phyloP scores from a whole-genome alignment of 2,329 filamentous ascomycete species.

The Penicillium glabrum region DNA sequence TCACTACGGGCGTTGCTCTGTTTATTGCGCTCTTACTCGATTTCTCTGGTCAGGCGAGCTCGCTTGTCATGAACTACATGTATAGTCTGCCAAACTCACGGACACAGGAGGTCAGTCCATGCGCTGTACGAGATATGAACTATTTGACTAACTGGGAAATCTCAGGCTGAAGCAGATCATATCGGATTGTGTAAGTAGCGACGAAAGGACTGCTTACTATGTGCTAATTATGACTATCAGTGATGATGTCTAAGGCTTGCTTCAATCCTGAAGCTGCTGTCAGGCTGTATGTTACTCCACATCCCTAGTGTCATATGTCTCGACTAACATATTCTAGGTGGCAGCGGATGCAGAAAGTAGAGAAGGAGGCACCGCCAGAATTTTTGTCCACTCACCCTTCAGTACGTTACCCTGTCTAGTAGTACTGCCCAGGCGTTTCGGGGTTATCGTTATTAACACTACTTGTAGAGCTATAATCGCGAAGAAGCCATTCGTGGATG shows the following conservation, averaged over 20 bases:
- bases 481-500: constrained; percentile 56
- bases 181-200: constrained; percentile 53
- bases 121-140: neutral
- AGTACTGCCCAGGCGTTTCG: neutral
- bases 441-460: neutral
- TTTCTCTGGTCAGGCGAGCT: constrained; percentile 38
- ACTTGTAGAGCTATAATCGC: constrained; percentile 50
- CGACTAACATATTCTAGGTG: constrained; percentile 36
- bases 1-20: constrained; percentile 32
- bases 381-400: constrained; percentile 63
- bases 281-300: constrained; percentile 41
- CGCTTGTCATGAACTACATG: constrained; percentile 49
- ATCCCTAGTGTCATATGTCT: neutral
- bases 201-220: neutral
- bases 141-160: neutral
- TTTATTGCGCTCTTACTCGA: constrained; percentile 38
- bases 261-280: constrained; percentile 59
- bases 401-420: constrained; percentile 21
- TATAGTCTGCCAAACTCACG: constrained; percentile 57
- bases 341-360: constrained; percentile 52
- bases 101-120: constrained; percentile 52
- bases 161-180: constrained; percentile 59
- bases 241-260: constrained; percentile 65
- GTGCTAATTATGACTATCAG: constrained; percentile 24
- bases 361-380: constrained; percentile 51